Evolutionary conservation across 805 yeast species (phyloP), one percentile per base, ranked within the genome.

Genomic region (Zygoascus tannicola): DNA sequence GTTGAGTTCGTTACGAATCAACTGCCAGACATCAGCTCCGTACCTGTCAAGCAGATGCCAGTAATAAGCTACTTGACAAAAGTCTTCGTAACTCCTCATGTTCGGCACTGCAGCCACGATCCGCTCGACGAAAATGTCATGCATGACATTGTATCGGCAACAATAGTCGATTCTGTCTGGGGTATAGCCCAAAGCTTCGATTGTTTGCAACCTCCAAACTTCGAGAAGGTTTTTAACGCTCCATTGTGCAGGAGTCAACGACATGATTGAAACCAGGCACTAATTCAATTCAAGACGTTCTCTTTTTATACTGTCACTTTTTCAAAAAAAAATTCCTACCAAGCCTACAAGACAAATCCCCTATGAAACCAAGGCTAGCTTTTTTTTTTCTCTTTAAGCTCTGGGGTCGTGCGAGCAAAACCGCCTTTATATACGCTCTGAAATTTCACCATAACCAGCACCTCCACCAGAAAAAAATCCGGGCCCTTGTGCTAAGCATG

Each of bases 1-100:
- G 36, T 49, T 44, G 15, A 57, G 50, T 41, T 49, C 48, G 32
- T 46, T 52, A 4, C 48, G 47, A 22, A 57, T 47, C n/a, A 54
- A 41, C 12, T 44, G 44, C 40, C 47, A 58, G 20, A 58, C 52
- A 39, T 58, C 60, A 22, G 45, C 45, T 5, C 61, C 62, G 38
- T 50, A 56, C 37, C 33, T 40, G 38, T 58, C 62, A 23, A 57
- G 46, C 56, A 56, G 52, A 30, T 57, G 51, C 62, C 62, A 58
- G 48, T 56, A 58, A 46, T 46, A 51, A 4, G 58, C 59, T 18
- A 50, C 54, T 20, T 44, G 35, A 34, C 44, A 38, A 16, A 58
- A 46, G 41, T 58, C 62, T 19, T 47, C 46, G 20, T 52, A 49
- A 15, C 51, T 44, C 22, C 46, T 54, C 40, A 58, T 58, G 15